Evolutionary conservation across 148 eudicot species (phyloP).

Genomic region (Rhododendron vialii): DNA sequence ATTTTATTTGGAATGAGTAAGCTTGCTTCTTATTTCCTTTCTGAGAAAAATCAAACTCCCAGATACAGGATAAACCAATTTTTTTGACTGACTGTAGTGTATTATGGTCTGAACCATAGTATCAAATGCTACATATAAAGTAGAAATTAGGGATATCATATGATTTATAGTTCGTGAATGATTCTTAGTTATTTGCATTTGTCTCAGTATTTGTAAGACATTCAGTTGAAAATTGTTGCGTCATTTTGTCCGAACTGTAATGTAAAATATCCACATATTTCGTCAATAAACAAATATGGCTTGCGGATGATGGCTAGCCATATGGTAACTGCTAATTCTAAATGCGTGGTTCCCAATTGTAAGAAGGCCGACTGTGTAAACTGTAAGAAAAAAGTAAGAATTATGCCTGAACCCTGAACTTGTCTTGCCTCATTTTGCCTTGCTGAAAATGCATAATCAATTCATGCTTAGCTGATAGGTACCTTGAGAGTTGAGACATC

Average conservation of each 20-base stretch:
- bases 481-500: neutral
- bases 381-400: neutral
- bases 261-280: neutral
- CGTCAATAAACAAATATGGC: neutral
- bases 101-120: neutral
- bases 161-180: neutral
- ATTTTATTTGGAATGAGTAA: neutral
- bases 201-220: neutral
- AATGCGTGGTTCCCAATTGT: neutral
- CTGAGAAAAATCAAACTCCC: neutral
- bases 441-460: neutral
- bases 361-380: neutral
- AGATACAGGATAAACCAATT: neutral
- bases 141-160: neutral
- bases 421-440: neutral
- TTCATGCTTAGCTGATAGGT: neutral
- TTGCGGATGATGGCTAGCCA: neutral
- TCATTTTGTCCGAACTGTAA: neutral
- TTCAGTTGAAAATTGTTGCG: neutral
- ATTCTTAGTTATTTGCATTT: neutral
- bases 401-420: neutral
- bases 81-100: neutral
- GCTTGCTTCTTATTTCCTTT: neutral
- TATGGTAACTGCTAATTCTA: neutral
- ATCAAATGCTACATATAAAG: neutral